These are phyloP conservation scores for Puccinellia tenuiflora DNA, from an alignment of 176 grass and related monocot species.

Conservation along the genomic window DNA sequence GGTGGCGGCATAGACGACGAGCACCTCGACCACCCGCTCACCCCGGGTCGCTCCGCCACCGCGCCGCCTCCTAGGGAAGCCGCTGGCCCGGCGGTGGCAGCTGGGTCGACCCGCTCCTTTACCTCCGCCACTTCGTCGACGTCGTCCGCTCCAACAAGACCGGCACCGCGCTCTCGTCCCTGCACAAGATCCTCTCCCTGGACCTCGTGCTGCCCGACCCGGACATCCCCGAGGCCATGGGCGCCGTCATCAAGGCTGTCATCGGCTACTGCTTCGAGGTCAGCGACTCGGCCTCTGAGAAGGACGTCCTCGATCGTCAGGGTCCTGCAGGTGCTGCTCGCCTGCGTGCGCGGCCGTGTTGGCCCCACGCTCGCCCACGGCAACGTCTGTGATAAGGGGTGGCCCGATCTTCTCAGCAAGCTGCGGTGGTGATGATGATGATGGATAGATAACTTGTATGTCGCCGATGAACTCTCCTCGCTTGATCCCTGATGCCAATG, in stretches of 20 bases:
- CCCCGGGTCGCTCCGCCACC: conserved; percentile 58
- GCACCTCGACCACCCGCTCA: conserved; percentile 65
- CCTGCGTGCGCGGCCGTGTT: conserved; percentile 59
- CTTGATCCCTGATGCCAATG: too few relatives aligned
- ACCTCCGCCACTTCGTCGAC: conserved; percentile 80
- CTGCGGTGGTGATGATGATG: too few relatives aligned
- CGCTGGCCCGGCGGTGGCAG: background rate
- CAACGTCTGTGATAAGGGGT: too few relatives aligned
- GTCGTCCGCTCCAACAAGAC: conserved; percentile 92
- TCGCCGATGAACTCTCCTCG: too few relatives aligned
- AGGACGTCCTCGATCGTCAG: conserved; percentile 81
- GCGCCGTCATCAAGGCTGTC: conserved; percentile 77
- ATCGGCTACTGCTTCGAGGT: conserved; percentile 89
- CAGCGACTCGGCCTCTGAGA: conserved; percentile 87
- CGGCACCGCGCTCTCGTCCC: conserved; percentile 70
- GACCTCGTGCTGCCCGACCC: conserved; percentile 49
- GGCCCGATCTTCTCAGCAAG: too few relatives aligned
- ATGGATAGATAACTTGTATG: too few relatives aligned
- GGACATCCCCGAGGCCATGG: conserved; percentile 46
- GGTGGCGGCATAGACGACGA: conserved; percentile 47
- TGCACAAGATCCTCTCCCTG: conserved; percentile 86
- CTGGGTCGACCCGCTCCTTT: conserved; percentile 56
- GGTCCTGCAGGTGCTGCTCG: conserved; percentile 86
- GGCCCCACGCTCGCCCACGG: conserved; percentile 55
- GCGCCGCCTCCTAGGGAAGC: conserved; percentile 50